Percentiles rank a stretch among this genome's conserved stretches.
Conservation (phyloP, 768 basidiomycete genomes). For the Hysterangium stoloniferum region DNA sequence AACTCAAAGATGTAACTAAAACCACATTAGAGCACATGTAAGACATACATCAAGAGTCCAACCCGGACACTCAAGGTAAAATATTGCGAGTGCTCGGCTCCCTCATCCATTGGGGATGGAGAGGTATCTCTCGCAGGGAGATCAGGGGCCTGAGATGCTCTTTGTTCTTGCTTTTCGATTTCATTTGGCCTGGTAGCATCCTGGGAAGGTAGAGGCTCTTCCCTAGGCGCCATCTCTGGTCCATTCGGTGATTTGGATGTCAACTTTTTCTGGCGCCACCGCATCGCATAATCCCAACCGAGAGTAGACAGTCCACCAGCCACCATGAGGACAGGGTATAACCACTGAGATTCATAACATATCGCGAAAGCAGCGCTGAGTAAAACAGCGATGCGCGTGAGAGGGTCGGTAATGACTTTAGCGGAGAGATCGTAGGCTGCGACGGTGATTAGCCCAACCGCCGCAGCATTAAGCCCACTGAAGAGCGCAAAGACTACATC, state of each 20-base stretch:
- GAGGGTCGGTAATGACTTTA: conserved; percentile 37
- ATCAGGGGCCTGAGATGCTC: neutral
- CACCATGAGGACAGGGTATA: conserved; percentile 39
- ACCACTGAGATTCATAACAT: conserved; percentile 47
- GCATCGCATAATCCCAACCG: conserved; percentile 29
- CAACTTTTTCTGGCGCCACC: neutral
- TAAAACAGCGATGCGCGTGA: conserved; percentile 36
- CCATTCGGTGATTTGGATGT: too few relatives aligned
- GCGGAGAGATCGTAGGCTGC: conserved; percentile 41
- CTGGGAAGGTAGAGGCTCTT: neutral
- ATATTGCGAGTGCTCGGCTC: neutral
- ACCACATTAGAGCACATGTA: neutral
- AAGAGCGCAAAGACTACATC: conserved; percentile 40
- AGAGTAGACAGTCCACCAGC: conserved; percentile 32
- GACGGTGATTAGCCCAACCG: conserved; percentile 45
- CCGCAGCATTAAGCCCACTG: conserved; percentile 46
- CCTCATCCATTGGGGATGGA: neutral
- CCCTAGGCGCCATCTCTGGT: neutral
- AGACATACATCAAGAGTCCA: conserved; percentile 2
- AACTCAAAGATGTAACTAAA: neutral
- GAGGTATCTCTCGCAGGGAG: neutral
- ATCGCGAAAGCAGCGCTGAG: conserved; percentile 38
- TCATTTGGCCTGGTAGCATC: neutral
- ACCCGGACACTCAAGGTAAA: neutral
- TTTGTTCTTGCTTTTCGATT: neutral